Conservation (phyloP, 352 stramenopile genomes). For the Vaucheria bursata region DNA sequence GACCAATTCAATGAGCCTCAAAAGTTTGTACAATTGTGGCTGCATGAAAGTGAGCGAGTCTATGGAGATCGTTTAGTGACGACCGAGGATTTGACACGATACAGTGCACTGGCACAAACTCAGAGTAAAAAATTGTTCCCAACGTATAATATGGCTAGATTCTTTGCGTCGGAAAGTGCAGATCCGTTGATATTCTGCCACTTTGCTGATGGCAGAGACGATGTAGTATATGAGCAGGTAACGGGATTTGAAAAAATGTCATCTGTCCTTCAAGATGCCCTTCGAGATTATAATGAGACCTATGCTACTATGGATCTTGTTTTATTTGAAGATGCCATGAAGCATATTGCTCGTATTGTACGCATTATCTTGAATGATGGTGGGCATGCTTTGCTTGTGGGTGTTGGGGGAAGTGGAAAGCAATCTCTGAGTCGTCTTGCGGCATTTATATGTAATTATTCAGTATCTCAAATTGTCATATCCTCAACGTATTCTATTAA, state of each 20-base stretch:
- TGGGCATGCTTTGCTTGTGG: constrained; percentile 83
- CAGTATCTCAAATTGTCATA: constrained; percentile 82
- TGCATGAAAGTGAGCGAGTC: constrained; percentile 88
- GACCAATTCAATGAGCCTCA: constrained; percentile 75
- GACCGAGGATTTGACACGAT: constrained; percentile 80
- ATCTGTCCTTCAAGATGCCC: constrained; percentile 69
- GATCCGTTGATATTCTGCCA: constrained; percentile 90
- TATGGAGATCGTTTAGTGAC: constrained; percentile 80
- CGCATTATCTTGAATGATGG: constrained; percentile 76
- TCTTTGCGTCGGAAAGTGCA: constrained; percentile 85
- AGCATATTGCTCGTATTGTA: constrained; percentile 79
- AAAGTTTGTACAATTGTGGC: constrained; percentile 87
- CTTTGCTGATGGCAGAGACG: constrained; percentile 79
- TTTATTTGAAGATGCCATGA: constrained; percentile 90
- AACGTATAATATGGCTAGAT: constrained; percentile 81
- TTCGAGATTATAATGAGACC: constrained; percentile 89
- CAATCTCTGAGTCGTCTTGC: constrained; percentile 80
- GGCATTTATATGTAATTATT: constrained; percentile 82
- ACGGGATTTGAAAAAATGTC: constrained; percentile 69
- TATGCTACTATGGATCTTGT: constrained; percentile 91
- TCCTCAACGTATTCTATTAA: constrained; percentile 84
- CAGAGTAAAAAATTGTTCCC: constrained; percentile 87
- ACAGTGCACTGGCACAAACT: constrained; percentile 80
- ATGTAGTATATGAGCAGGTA: constrained; percentile 79
- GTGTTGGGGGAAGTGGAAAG: constrained; percentile 84